phyloP scores from a whole-genome alignment of 306 rosid species.

The Lathyrus aphaca region DNA sequence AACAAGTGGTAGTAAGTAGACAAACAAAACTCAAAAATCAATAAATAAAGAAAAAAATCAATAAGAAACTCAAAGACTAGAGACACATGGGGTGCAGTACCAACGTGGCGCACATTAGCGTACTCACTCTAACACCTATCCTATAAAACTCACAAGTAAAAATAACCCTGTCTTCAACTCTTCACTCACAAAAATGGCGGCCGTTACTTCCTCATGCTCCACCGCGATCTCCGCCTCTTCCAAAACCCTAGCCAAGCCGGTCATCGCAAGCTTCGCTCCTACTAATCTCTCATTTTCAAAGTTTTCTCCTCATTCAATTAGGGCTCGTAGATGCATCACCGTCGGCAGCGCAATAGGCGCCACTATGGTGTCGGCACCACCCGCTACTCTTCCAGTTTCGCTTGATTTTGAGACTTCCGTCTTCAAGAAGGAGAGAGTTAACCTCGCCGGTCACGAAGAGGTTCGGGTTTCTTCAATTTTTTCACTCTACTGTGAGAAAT shows the following conservation, averaged over 20 bases:
- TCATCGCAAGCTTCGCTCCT: constrained; percentile 24
- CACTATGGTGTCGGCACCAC: constrained; percentile 67
- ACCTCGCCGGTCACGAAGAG: constrained; percentile 92
- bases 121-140: neutral
- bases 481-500: constrained; percentile 13
- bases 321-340: constrained; percentile 25
- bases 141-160: neutral
- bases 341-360: constrained; percentile 62
- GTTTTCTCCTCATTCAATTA: constrained; percentile 36
- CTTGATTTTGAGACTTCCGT: constrained; percentile 80
- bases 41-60: too few species aligned
- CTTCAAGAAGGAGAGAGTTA: constrained; percentile 84
- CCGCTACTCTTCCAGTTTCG: constrained; percentile 39
- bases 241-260: constrained; percentile 36
- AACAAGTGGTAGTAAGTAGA: neutral
- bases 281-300: constrained; percentile 47
- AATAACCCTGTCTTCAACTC: neutral
- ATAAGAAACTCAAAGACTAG: neutral
- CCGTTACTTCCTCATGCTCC: constrained; percentile 40
- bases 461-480: constrained; percentile 32
- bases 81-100: neutral
- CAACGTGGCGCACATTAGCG: constrained; percentile 32
- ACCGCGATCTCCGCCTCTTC: constrained; percentile 45
- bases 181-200: constrained; percentile 42
- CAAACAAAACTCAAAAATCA: neutral